These are phyloP conservation scores for Hordeum pubiflorum DNA, from an alignment of 202 grass and related monocot species.

Conservation along the genomic window DNA sequence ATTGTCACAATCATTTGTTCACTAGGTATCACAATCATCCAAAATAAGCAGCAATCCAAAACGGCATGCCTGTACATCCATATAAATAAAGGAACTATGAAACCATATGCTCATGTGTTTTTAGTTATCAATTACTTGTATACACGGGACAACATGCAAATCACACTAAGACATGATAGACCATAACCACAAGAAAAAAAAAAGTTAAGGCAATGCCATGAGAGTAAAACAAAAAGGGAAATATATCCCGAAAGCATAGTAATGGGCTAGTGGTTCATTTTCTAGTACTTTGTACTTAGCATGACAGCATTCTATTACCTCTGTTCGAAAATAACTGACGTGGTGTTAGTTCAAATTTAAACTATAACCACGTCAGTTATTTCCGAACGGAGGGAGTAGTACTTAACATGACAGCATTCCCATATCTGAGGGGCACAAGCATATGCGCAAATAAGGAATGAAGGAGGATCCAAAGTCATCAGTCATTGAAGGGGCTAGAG, in stretches of 20 bases:
- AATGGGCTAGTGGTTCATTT: background rate
- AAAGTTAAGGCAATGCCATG: background rate
- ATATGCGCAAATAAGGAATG: background rate
- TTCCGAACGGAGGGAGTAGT: too few relatives aligned
- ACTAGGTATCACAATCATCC: background rate
- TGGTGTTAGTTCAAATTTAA: too few relatives aligned
- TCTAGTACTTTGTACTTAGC: background rate
- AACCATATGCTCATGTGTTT: too few relatives aligned
- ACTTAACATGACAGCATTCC: background rate
- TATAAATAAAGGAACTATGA: too few relatives aligned
- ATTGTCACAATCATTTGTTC: too few relatives aligned
- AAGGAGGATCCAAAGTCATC: too few relatives aligned
- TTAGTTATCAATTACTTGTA: too few relatives aligned
- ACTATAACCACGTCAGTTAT: too few relatives aligned
- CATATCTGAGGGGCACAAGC: background rate
- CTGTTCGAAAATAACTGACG: too few relatives aligned
- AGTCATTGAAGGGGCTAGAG: too few relatives aligned
- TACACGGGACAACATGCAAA: too few relatives aligned
- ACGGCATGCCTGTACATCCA: background rate
- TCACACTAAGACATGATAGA: background rate
- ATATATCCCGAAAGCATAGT: background rate
- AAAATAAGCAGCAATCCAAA: background rate
- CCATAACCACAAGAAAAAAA: background rate
- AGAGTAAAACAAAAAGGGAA: background rate
- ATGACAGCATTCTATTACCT: too few relatives aligned